These are phyloP conservation scores for Rhinocladiella mackenziei DNA, from an alignment of 2,329 filamentous ascomycete species.

Conservation along the genomic window DNA sequence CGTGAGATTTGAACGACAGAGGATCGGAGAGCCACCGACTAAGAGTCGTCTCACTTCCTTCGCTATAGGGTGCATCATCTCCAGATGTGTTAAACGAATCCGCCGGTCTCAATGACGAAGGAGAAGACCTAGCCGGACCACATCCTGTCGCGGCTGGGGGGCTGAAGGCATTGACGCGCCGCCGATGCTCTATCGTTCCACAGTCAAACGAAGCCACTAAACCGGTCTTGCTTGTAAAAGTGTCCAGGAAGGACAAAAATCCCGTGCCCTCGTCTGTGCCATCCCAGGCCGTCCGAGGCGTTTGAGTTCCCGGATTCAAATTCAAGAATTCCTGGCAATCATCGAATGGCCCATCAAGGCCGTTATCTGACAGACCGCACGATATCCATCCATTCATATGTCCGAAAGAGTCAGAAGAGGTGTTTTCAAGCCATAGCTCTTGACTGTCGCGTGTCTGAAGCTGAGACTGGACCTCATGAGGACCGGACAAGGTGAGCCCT, in stretches of 20 bases:
- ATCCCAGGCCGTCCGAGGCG: not conserved
- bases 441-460: not conserved
- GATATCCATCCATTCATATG: conserved; percentile 6
- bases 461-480: not conserved
- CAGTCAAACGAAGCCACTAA: conserved; percentile 39
- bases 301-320: not conserved
- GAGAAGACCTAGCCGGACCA: too few species aligned
- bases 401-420: not conserved
- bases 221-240: conserved; percentile 39
- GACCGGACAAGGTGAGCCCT: not conserved
- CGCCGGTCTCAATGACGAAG: too few species aligned
- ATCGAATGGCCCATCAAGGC: conserved; percentile 2
- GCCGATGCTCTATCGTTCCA: conserved; percentile 34
- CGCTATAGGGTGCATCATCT: not conserved
- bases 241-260: conserved; percentile 31
- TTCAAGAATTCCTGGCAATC: conserved; percentile 11
- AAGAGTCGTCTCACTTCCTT: conserved; percentile 2
- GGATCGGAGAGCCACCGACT: conserved; percentile 33
- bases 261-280: not conserved
- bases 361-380: not conserved
- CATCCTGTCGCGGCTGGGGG: not conserved
- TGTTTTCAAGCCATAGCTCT: not conserved
- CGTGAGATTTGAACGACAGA: conserved; percentile 36
- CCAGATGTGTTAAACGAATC: conserved; percentile 1
- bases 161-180: conserved; percentile 27